A percentile compares a stretch with the other conserved stretches of the same genome.
phyloP scores from a whole-genome alignment of 108 stramenopile genomes.

The Skeletonema potamos region DNA sequence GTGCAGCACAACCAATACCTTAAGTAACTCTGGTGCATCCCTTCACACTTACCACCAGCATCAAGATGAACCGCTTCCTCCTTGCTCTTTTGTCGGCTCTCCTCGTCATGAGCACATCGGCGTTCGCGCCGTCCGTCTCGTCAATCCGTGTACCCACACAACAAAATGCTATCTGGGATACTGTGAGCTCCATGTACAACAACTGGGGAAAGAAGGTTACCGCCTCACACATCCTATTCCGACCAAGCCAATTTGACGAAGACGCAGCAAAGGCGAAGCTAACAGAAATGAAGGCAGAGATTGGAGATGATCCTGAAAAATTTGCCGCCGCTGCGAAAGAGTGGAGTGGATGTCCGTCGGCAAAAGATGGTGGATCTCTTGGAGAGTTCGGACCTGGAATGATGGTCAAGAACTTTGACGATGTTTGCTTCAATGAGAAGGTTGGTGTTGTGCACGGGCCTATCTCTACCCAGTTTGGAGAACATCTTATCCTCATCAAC shows the following conservation, averaged over 20 bases:
- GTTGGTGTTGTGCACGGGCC: slow-evolving; percentile 71
- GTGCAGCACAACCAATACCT: no score
- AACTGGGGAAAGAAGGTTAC: slow-evolving; percentile 54
- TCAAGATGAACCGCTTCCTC: slow-evolving; percentile 26
- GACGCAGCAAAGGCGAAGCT: slow-evolving; percentile 42
- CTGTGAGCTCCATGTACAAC: slow-evolving; percentile 37
- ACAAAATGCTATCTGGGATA: slow-evolving; percentile 29
- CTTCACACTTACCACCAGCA: background rate
- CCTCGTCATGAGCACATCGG: slow-evolving; percentile 24
- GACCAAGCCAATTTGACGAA: slow-evolving; percentile 46
- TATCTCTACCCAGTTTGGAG: slow-evolving; percentile 64
- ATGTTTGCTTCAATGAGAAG: slow-evolving; percentile 54
- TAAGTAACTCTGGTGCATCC: background rate
- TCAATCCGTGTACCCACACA: slow-evolving; percentile 13
- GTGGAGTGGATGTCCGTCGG: slow-evolving; percentile 57
- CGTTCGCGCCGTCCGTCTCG: slow-evolving; percentile 18
- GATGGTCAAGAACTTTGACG: slow-evolving; percentile 73
- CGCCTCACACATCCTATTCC: slow-evolving; percentile 52
- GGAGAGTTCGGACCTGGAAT: slow-evolving; percentile 68
- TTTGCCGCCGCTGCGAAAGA: slow-evolving; percentile 53
- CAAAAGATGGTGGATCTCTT: slow-evolving; percentile 50
- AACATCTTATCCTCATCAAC: slow-evolving; percentile 60
- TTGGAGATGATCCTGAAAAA: slow-evolving; percentile 47
- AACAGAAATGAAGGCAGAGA: slow-evolving; percentile 39
- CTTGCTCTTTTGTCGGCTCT: slow-evolving; percentile 26